A percentile compares a stretch with the other conserved stretches of the same genome.
Evolutionary conservation across 805 yeast species (phyloP).

Genomic region (Metschnikowia similis): DNA sequence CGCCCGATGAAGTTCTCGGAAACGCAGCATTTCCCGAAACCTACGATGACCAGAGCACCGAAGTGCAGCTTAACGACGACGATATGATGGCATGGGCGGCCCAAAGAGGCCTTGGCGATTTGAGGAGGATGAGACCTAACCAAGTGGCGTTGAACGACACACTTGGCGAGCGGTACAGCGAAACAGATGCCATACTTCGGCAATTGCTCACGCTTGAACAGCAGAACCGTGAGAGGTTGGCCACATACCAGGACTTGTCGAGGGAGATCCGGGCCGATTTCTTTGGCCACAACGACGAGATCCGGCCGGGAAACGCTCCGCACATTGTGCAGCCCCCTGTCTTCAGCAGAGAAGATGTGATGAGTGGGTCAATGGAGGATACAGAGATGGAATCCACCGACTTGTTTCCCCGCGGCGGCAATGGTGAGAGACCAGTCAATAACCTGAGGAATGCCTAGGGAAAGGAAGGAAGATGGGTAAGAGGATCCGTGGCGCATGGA

Average conservation of each 20-base stretch:
- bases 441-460: background rate
- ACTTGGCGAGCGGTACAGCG: conserved; percentile 7
- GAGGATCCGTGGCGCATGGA: too few relatives aligned
- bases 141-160: conserved; percentile 2
- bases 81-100: conserved; percentile 20
- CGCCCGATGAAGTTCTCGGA: conserved; percentile 12
- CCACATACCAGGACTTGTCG: conserved; percentile 11
- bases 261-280: conserved; percentile 7
- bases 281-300: conserved; percentile 4
- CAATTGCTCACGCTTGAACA: conserved; percentile 15
- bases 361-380: conserved; percentile 25
- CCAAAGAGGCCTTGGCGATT: conserved; percentile 28
- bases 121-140: conserved; percentile 12
- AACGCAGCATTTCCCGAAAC: conserved; percentile 8
- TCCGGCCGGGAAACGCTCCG: conserved; percentile 33
- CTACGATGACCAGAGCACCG: background rate
- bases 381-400: conserved; percentile 28
- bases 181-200: conserved; percentile 15
- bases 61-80: conserved; percentile 8
- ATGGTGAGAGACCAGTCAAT: background rate
- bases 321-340: conserved; percentile 41
- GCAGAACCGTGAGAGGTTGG: conserved; percentile 12
- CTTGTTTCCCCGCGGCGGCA: conserved; percentile 19
- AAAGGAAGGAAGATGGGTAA: too few relatives aligned
- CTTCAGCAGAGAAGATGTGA: conserved; percentile 24